Evolutionary conservation across 805 yeast genomes (phyloP).

Genomic region (Teunomyces kruisii): DNA sequence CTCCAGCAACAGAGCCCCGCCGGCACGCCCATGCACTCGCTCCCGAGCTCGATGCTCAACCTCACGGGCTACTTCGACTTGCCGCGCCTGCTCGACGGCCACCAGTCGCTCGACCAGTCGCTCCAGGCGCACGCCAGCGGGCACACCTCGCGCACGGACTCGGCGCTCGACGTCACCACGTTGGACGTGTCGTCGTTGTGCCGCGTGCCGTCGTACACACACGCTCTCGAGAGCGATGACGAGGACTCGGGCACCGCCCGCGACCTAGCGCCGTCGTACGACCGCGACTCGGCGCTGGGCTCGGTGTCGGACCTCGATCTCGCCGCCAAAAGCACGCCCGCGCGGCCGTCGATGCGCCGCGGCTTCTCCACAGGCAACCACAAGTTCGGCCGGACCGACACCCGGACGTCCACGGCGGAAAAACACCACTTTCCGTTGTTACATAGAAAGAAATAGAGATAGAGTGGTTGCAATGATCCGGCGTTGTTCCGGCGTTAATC

Average conservation of each 20-base stretch:
- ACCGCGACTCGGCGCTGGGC: conserved; percentile 1
- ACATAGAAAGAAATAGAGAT: conserved; percentile 3
- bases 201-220: conserved; percentile 39
- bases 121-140: neutral
- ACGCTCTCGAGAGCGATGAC: conserved; percentile 40
- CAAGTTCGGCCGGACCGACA: neutral
- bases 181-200: conserved; percentile 25
- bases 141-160: no score
- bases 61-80: conserved; percentile 35
- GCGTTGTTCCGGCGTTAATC: no score
- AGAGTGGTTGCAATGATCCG: no score
- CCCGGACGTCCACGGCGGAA: neutral
- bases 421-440: neutral
- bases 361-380: neutral
- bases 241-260: conserved; percentile 13
- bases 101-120: neutral
- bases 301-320: neutral
- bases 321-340: neutral
- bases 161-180: conserved; percentile 2
- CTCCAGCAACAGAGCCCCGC: conserved; percentile 19
- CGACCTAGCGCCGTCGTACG: conserved; percentile 21
- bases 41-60: conserved; percentile 14
- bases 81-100: conserved; percentile 12
- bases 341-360: neutral
- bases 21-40: conserved; percentile 9